Evolutionary conservation across 225 moss, liverwort and hornwort species (phyloP).

Genomic region (Pleurozium schreberi): DNA sequence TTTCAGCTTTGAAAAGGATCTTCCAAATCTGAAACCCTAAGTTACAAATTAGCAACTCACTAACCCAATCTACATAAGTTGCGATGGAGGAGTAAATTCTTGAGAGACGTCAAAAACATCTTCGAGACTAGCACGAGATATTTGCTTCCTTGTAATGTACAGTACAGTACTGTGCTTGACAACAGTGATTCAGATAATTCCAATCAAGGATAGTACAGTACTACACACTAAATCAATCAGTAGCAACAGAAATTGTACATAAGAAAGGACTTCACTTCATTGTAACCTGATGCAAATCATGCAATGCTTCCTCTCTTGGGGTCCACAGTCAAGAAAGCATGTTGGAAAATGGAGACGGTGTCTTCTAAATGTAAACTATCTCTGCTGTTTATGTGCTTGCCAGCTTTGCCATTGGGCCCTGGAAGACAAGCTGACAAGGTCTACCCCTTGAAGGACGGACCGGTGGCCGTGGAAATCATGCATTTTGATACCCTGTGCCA

Average conservation of each 20-base stretch:
- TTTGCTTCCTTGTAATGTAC: neutral
- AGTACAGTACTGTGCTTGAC: neutral
- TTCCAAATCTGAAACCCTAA: neutral
- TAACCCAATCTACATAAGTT: neutral
- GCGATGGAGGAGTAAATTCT: neutral
- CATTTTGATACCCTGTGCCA: no score
- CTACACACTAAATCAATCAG: neutral
- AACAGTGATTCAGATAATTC: neutral
- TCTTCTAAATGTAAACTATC: neutral
- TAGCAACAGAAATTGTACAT: neutral
- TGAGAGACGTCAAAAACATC: no score
- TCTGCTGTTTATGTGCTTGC: neutral
- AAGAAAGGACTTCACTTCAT: neutral
- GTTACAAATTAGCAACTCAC: neutral
- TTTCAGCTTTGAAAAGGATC: neutral
- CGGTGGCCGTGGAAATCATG: no score
- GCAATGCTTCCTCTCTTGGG: neutral
- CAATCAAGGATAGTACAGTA: neutral
- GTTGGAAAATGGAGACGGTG: neutral
- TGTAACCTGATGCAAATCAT: neutral
- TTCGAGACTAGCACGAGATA: neutral
- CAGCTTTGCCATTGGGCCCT: neutral
- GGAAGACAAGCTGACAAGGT: neutral
- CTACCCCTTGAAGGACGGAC: no score
- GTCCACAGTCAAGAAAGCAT: neutral